Percentiles rank a stretch among this genome's conserved stretches.
phyloP scores from a whole-genome alignment of 1,284 basidiomycete genomes.

The Papiliotrema fonsecae region DNA sequence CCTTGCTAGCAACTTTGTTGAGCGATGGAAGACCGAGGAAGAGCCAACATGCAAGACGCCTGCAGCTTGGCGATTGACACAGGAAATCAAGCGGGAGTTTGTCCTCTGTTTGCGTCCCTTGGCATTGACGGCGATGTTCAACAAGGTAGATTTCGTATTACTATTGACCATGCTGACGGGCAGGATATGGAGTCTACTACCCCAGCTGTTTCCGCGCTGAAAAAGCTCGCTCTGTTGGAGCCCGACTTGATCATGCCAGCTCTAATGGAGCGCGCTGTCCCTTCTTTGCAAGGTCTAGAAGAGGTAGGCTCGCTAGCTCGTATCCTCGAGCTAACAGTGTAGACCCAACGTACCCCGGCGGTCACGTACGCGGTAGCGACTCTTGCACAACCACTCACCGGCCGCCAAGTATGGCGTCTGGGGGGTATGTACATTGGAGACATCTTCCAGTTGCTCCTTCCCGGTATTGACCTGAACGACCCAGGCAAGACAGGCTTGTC shows the following conservation, averaged over 20 bases:
- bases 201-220: conserved; percentile 49
- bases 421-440: conserved; percentile 85
- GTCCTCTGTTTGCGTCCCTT: conserved; percentile 79
- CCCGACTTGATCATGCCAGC: conserved; percentile 87
- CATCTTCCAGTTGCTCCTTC: conserved; percentile 81
- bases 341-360: conserved; percentile 86
- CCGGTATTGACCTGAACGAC: conserved; percentile 71
- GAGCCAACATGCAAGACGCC: conserved; percentile 76
- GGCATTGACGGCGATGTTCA: conserved; percentile 90
- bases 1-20: conserved; percentile 76
- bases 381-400: conserved; percentile 71
- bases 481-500: conserved; percentile 69
- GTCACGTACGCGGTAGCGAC: conserved; percentile 83
- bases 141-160: conserved; percentile 57
- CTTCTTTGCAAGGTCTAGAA: conserved; percentile 86
- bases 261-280: conserved; percentile 83
- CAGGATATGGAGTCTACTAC: conserved; percentile 50
- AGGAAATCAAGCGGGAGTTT: conserved; percentile 74
- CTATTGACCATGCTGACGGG: background rate
- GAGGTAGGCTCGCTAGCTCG: conserved; percentile 57
- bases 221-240: conserved; percentile 66
- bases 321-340: background rate
- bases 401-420: conserved; percentile 66
- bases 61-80: conserved; percentile 64
- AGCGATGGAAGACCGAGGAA: conserved; percentile 79